Base-by-base conservation (phyloP, 495 filamentous ascomycete species). In the Aspergillus egyptiacus region DNA sequence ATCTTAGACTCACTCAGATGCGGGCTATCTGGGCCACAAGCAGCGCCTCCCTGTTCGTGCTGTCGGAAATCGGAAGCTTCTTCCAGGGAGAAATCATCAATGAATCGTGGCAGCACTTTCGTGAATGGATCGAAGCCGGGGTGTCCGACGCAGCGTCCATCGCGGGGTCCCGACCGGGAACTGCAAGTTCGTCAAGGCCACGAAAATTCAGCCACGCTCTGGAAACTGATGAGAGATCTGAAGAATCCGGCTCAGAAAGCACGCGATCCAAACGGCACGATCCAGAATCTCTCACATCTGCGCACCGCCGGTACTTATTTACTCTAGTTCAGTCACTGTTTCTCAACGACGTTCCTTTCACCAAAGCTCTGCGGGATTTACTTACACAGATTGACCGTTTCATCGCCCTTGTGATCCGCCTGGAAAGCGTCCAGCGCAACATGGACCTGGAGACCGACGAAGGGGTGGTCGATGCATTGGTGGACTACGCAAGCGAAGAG, bases 81-180 rank as follows among this genome's bases (percentile, higher is more conserved):
- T 83, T 96, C 51, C 90, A 96, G 60, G 88, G 86, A 2, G 89
- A 96, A 62, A 84, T 96, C 1, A 80, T 96, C 14, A 78, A 84
- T 44, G 82, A 82, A 7, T 84, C 87, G 0, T 95, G 86, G 75
- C 70, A 76, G 35, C 71, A 77, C 48, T 79, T 85, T 37, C 69
- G 70, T 13, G 59, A 72, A 65, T 72, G 87, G 85, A 62, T 86
- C 75, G 51, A 72, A 54, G 62, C 60, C 7, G 39, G 48, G 19
- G 43, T 33, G 13, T 62, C 61, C 14, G 37, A 46, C n/a, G 31
- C 62, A 34, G 46, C 50, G 5, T 73, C 70, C 49, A 59, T 65
- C 31, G 64, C 67, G 6, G 62, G 65, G 15, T 75, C 70, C 46
- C 64, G 70, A 47, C 69, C 70, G 11, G 63, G 66, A 23, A 72